A percentile compares a stretch with the other conserved stretches of the same genome.
Evolutionary conservation across 768 basidiomycete species (phyloP).

Genomic region (Termitomyces sp.): DNA sequence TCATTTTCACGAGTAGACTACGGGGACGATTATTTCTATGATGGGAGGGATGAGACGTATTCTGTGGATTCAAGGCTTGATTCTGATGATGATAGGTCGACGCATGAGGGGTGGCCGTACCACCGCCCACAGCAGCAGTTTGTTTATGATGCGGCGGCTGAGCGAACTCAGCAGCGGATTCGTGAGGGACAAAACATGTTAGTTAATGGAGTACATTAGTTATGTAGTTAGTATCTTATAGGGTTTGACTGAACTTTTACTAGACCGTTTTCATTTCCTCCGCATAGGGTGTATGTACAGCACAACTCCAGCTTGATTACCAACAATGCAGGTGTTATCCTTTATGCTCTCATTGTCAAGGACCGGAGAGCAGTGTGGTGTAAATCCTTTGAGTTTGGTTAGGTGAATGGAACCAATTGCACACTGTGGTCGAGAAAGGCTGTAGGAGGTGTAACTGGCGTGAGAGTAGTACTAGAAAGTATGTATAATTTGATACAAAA

Average conservation of each 20-base stretch:
- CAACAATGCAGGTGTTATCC: no score
- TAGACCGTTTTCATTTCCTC: neutral
- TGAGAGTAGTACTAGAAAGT: no score
- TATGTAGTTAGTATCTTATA: neutral
- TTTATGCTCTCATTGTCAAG: no score
- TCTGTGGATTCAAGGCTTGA: constrained; percentile 33
- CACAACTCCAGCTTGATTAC: no score
- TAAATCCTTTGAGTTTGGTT: no score
- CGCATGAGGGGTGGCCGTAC: constrained; percentile 24
- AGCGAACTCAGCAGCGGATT: constrained; percentile 64
- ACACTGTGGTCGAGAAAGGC: no score
- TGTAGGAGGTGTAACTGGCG: no score
- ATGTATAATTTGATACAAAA: constrained; percentile 1
- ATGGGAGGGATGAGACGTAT: constrained; percentile 31
- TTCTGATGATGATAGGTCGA: constrained; percentile 40
- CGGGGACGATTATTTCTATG: constrained; percentile 57
- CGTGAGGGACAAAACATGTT: constrained; percentile 34
- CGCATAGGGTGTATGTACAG: no score
- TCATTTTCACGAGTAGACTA: constrained; percentile 23
- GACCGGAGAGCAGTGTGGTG: no score
- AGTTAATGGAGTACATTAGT: constrained; percentile 47
- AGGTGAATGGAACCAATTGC: no score
- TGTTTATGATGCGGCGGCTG: constrained; percentile 92
- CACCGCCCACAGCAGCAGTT: constrained; percentile 57
- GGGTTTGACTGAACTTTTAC: neutral